Evolutionary conservation across 164 flowering plant species (phyloP).

Genomic region (Dillenia turbinata): DNA sequence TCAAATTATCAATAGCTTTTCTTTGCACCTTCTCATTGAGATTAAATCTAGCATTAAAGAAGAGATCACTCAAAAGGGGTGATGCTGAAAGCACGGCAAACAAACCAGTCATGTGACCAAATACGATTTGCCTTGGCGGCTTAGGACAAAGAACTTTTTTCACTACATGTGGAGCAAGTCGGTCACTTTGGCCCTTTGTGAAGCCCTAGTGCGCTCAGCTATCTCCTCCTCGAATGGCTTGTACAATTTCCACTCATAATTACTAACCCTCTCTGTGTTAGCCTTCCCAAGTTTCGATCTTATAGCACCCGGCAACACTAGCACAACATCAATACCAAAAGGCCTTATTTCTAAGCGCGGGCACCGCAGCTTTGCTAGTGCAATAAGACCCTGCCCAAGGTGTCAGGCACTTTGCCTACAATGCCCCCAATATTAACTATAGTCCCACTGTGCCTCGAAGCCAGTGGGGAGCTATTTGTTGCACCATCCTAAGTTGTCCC

Average conservation of each 20-base stretch:
- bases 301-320: constrained; percentile 54
- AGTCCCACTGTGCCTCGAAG: constrained; percentile 26
- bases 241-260: constrained; percentile 51
- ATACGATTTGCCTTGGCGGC: constrained; percentile 57
- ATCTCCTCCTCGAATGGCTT: constrained; percentile 47
- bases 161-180: constrained; percentile 60
- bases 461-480: constrained; percentile 65
- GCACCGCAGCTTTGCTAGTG: constrained; percentile 55
- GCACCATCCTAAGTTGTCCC: constrained; percentile 63
- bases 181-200: constrained; percentile 50
- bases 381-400: constrained; percentile 79
- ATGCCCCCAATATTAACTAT: constrained; percentile 65
- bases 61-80: constrained; percentile 56
- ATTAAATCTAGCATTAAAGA: constrained; percentile 37
- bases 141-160: constrained; percentile 43
- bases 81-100: constrained; percentile 46
- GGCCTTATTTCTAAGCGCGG: constrained; percentile 55
- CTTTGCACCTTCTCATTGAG: constrained; percentile 29
- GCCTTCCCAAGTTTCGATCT: constrained; percentile 49
- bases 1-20: not conserved
- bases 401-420: constrained; percentile 47
- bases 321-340: constrained; percentile 53
- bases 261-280: constrained; percentile 23
- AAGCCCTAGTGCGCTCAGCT: constrained; percentile 49
- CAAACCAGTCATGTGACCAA: constrained; percentile 57